A percentile compares a stretch with the other conserved stretches of the same genome.
Evolutionary conservation across 1,284 basidiomycete genomes (phyloP).

Genomic region (Lentinus polychrous): DNA sequence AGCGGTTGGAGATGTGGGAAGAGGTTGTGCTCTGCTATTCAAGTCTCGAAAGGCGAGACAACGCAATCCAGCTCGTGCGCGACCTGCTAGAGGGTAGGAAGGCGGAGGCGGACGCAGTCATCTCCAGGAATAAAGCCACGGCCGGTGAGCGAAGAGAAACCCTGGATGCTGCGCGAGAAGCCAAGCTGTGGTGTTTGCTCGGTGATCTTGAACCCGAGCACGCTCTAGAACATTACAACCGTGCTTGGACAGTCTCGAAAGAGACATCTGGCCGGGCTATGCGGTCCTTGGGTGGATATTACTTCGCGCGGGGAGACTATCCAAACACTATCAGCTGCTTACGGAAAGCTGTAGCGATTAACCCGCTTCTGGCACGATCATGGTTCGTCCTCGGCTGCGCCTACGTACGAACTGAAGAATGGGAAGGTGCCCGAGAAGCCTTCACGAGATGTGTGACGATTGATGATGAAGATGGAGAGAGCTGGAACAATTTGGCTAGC

Average conservation of each 20-base stretch:
- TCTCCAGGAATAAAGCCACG: constrained; percentile 51
- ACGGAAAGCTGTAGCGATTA: constrained; percentile 75
- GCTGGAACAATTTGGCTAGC: constrained; percentile 97
- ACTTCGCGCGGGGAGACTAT: constrained; percentile 70
- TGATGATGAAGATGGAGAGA: constrained; percentile 95
- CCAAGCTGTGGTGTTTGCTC: constrained; percentile 93
- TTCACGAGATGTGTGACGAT: constrained; percentile 85
- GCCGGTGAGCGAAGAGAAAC: constrained; percentile 35
- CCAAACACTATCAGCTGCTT: constrained; percentile 62
- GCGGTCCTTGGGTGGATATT: constrained; percentile 82
- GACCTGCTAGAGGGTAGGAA: constrained; percentile 81
- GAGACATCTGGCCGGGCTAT: constrained; percentile 83
- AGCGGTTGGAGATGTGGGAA: constrained; percentile 95
- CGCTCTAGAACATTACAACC: constrained; percentile 68
- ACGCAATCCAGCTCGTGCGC: constrained; percentile 71
- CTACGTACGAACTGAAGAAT: constrained; percentile 73
- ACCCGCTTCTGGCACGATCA: constrained; percentile 79
- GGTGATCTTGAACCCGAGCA: constrained; percentile 83
- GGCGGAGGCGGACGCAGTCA: constrained; percentile 72
- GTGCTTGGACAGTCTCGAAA: constrained; percentile 80
- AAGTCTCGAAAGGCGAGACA: constrained; percentile 70
- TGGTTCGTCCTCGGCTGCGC: constrained; percentile 98
- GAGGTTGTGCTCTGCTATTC: constrained; percentile 85
- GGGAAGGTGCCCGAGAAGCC: constrained; percentile 78
- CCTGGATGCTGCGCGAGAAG: constrained; percentile 69